These are phyloP conservation scores for Cladophialophora yegresii DNA, from an alignment of 2,329 filamentous ascomycete species.

Conservation along the genomic window DNA sequence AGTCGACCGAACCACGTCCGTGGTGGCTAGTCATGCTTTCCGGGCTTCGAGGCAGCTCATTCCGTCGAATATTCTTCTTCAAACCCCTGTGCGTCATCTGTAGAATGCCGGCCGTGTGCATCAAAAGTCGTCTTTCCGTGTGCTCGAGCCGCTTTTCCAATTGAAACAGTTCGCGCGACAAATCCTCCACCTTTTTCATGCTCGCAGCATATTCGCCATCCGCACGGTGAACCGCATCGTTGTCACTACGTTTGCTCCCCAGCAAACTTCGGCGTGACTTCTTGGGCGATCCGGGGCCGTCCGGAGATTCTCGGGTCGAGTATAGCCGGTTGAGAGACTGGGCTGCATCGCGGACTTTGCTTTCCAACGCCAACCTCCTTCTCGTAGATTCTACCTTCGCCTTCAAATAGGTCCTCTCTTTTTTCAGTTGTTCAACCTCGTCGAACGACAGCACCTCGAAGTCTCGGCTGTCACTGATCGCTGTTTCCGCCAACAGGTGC, in stretches of 20 bases:
- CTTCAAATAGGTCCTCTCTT: conserved; percentile 71
- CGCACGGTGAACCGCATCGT: conserved; percentile 53
- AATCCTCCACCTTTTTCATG: conserved; percentile 79
- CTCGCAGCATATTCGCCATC: conserved; percentile 74
- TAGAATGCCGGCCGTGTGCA: conserved; percentile 89
- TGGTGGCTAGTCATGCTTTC: conserved; percentile 61
- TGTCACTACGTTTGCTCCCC: conserved; percentile 46
- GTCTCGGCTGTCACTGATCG: conserved; percentile 80
- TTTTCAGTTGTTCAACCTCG: conserved; percentile 89
- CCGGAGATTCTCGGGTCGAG: conserved; percentile 53
- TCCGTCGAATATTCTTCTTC: conserved; percentile 57
- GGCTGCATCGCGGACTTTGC: conserved; percentile 91
- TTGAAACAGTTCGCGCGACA: conserved; percentile 76
- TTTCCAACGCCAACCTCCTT: conserved; percentile 82
- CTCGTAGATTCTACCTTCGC: conserved; percentile 79
- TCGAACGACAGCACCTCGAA: conserved; percentile 87
- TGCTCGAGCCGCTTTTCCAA: conserved; percentile 76
- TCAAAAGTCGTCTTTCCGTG: conserved; percentile 72
- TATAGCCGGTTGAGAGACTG: conserved; percentile 82
- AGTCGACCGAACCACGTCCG: conserved; percentile 61
- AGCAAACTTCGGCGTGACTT: conserved; percentile 56
- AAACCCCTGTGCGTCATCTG: conserved; percentile 82
- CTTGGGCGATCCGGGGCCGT: conserved; percentile 50
- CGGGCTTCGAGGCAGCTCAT: conserved; percentile 66
- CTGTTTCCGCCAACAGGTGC: conserved; percentile 90